A percentile compares a stretch with the other conserved stretches of the same genome.
Evolutionary conservation across 192 early-diverging fungal species (phyloP).

Genomic region (Phlyctochytrium planicorne): DNA sequence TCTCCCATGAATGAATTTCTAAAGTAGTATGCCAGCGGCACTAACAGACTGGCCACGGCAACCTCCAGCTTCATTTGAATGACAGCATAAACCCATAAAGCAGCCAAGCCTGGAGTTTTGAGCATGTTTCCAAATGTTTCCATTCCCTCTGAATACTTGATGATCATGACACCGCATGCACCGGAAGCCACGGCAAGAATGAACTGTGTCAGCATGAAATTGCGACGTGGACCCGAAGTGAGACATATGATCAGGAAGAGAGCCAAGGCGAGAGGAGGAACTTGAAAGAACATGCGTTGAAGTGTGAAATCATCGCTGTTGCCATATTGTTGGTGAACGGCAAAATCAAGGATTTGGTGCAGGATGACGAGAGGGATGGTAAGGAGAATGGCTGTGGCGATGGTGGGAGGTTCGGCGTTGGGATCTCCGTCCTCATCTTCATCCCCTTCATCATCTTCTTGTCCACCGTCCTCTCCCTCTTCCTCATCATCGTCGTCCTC

Average conservation of each 20-base stretch:
- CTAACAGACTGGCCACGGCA: conserved; percentile 16
- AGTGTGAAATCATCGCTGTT: conserved; percentile 16
- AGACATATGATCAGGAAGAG: conserved; percentile 27
- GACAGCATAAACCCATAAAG: conserved; percentile 38
- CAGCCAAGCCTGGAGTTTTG: conserved; percentile 36
- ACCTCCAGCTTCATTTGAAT: conserved; percentile 30
- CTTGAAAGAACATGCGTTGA: conserved; percentile 10
- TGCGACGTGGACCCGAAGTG: conserved; percentile 8
- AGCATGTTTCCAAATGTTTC: conserved; percentile 37
- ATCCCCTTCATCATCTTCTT: too few species aligned
- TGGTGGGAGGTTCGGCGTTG: conserved; percentile 5
- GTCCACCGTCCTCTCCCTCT: not conserved
- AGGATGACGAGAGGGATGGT: conserved; percentile 27
- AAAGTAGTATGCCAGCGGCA: conserved; percentile 19
- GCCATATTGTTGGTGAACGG: conserved; percentile 39
- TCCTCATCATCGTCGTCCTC: not conserved
- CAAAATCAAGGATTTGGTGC: conserved; percentile 30
- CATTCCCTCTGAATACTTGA: conserved; percentile 14
- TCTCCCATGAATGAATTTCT: too few species aligned
- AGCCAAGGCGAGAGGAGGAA: conserved; percentile 20
- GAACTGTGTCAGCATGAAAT: conserved; percentile 7
- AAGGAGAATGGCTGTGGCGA: conserved; percentile 23
- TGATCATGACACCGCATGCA: conserved; percentile 18
- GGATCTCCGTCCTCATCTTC: too few species aligned
- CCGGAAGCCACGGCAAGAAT: conserved; percentile 19